Percentiles rank a stretch among this genome's conserved stretches.
Evolutionary conservation across 495 filamentous ascomycete species (phyloP).

Genomic region (Podospora anserina): DNA sequence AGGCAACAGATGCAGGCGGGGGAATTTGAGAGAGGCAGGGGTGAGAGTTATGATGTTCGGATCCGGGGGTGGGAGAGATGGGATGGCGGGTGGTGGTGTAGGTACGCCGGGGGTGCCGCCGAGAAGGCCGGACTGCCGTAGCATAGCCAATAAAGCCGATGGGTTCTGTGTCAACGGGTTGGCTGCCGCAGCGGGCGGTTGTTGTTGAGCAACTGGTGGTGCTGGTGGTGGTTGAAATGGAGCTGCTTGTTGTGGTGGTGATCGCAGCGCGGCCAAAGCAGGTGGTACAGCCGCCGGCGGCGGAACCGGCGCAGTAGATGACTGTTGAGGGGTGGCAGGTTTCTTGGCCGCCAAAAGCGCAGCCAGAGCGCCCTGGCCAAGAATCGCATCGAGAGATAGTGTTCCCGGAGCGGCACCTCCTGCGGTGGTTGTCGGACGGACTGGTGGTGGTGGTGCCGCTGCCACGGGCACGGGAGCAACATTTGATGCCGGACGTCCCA

Average conservation of each 20-base stretch:
- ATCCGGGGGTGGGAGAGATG: slow-evolving; percentile 24
- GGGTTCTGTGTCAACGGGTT: slow-evolving; percentile 13
- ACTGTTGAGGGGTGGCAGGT: slow-evolving; percentile 43
- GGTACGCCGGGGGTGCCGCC: slow-evolving; percentile 26
- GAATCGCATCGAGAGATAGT: slow-evolving; percentile 48
- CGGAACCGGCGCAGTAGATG: slow-evolving; percentile 40
- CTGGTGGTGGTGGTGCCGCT: slow-evolving; percentile 35
- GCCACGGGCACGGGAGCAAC: slow-evolving; percentile 30
- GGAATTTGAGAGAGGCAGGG: slow-evolving; percentile 31
- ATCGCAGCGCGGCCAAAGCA: slow-evolving; percentile 14
- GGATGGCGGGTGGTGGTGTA: slow-evolving; percentile 40
- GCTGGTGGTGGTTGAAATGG: not conserved
- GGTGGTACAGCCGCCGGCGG: slow-evolving; percentile 14
- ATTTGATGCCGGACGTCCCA: slow-evolving; percentile 23
- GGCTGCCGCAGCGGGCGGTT: slow-evolving; percentile 29
- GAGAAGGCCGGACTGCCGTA: slow-evolving; percentile 50
- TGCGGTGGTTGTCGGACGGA: slow-evolving; percentile 21
- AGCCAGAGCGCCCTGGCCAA: slow-evolving; percentile 53
- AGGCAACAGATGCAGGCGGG: slow-evolving; percentile 67
- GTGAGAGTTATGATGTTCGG: slow-evolving; percentile 27
- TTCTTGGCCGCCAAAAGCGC: slow-evolving; percentile 46
- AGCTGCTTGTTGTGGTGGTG: not conserved
- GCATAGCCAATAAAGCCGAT: slow-evolving; percentile 40
- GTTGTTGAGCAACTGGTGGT: not conserved
- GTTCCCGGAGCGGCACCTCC: slow-evolving; percentile 21